Percentiles rank a stretch among this genome's conserved stretches.
phyloP scores from a whole-genome alignment of 306 rosid species.

The Pterocarpus santalinus region DNA sequence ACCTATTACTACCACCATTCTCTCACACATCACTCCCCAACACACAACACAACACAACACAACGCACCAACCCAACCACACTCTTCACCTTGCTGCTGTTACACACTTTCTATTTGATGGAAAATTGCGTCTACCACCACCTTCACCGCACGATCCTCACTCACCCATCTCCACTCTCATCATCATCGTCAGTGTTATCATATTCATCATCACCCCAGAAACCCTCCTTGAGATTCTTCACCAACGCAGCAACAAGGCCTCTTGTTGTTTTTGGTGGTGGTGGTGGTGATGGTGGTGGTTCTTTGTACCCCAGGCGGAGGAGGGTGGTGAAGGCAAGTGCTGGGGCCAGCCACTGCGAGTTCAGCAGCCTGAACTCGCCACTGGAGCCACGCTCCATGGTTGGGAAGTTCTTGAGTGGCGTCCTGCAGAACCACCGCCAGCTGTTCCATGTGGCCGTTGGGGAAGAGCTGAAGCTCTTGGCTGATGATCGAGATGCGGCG shows the following conservation, averaged over 20 bases:
- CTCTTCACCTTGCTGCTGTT: not conserved
- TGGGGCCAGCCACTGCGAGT: constrained; percentile 54
- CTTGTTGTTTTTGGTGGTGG: not conserved
- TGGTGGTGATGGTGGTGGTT: not conserved
- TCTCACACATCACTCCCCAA: not conserved
- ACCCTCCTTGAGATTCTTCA: constrained; percentile 35
- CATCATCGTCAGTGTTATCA: not conserved
- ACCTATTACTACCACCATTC: not conserved
- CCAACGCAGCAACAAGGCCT: not conserved
- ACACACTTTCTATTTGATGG: constrained; percentile 50
- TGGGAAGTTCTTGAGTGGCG: constrained; percentile 71
- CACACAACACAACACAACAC: not conserved
- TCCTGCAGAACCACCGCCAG: constrained; percentile 84
- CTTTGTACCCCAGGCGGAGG: not conserved
- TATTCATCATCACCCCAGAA: not conserved
- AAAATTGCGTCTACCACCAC: constrained; percentile 44
- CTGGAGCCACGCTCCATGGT: constrained; percentile 66
- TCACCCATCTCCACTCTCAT: constrained; percentile 14
- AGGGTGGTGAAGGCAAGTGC: constrained; percentile 33
- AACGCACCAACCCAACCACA: constrained; percentile 22
- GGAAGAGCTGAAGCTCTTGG: constrained; percentile 75
- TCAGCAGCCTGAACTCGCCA: constrained; percentile 75
- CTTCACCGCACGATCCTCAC: constrained; percentile 15
- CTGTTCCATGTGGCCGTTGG: constrained; percentile 77
- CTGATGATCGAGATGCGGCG: constrained; percentile 74